These are phyloP conservation scores for Pestalotiopsis sp. DNA, from an alignment of 2,329 filamentous ascomycete genomes.

Conservation along the genomic window DNA sequence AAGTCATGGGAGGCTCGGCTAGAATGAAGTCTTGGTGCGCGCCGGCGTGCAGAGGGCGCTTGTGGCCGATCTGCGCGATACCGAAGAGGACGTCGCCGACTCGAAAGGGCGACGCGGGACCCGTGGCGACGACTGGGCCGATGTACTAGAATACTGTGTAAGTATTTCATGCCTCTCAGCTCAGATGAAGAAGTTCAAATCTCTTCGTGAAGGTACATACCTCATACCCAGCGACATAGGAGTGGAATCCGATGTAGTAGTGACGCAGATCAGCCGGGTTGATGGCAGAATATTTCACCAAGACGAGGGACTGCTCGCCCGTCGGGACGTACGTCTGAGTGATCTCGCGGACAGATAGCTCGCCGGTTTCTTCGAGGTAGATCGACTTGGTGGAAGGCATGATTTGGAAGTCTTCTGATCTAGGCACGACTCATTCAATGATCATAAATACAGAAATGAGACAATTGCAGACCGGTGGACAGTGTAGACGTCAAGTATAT, in stretches of 20 bases:
- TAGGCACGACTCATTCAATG: background rate
- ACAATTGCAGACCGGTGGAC: too few relatives aligned
- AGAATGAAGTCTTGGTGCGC: conserved; percentile 24
- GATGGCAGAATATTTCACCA: conserved; percentile 22
- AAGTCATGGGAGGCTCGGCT: conserved; percentile 16
- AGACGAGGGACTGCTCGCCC: conserved; percentile 18
- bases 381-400: conserved; percentile 11
- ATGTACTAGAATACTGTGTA: conserved; percentile 10
- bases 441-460: too few relatives aligned
- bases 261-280: conserved; percentile 26
- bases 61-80: conserved; percentile 16
- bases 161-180: background rate
- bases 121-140: conserved; percentile 16
- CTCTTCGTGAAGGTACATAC: background rate
- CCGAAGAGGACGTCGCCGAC: conserved; percentile 21
- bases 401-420: background rate
- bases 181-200: background rate
- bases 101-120: conserved; percentile 16
- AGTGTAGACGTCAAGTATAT: too few relatives aligned
- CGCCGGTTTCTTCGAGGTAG: conserved; percentile 13
- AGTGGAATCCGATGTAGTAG: conserved; percentile 22
- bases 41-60: conserved; percentile 18
- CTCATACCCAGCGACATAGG: conserved; percentile 24
- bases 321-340: conserved; percentile 11
- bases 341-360: conserved; percentile 11